phyloP scores from a whole-genome alignment of 202 grass and related monocot species.

The Eragrostis tef region DNA sequence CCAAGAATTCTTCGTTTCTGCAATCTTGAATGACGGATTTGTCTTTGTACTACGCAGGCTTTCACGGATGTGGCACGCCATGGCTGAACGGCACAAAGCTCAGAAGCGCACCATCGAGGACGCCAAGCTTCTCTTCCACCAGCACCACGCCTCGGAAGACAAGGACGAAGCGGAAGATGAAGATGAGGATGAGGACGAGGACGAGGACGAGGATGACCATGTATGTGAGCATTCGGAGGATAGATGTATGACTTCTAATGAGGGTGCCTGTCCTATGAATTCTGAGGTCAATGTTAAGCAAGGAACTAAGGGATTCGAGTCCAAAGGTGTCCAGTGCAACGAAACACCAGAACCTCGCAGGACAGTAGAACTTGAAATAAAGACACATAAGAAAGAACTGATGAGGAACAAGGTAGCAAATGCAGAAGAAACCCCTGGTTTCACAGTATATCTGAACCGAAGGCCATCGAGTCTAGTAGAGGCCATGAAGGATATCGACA shows the following conservation, averaged over 20 bases:
- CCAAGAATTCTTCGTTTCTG: background rate
- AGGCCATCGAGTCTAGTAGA: no score
- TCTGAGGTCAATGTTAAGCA: no score
- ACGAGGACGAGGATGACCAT: no score
- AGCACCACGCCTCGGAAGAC: constrained; percentile 27
- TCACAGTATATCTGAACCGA: constrained; percentile 85
- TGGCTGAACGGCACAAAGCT: constrained; percentile 83
- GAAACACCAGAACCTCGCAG: no score
- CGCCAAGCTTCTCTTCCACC: constrained; percentile 74
- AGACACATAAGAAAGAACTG: constrained; percentile 71
- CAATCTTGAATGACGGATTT: background rate
- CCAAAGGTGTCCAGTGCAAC: no score
- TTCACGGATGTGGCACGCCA: constrained; percentile 85
- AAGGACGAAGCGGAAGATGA: no score
- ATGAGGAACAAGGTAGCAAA: constrained; percentile 61
- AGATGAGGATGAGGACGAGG: no score
- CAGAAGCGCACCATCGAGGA: constrained; percentile 75
- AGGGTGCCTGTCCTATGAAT: no score
- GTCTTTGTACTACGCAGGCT: constrained; percentile 52
- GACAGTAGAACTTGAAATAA: constrained; percentile 58
- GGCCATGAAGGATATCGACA: constrained; percentile 82
- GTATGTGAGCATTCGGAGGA: no score
- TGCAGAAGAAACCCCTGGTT: constrained; percentile 80
- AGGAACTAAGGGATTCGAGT: no score
- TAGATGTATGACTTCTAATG: no score